Evolutionary conservation across 2,329 filamentous ascomycete species (phyloP), one percentile per base, ranked within the genome.

Genomic region (Colletotrichum sp.): DNA sequence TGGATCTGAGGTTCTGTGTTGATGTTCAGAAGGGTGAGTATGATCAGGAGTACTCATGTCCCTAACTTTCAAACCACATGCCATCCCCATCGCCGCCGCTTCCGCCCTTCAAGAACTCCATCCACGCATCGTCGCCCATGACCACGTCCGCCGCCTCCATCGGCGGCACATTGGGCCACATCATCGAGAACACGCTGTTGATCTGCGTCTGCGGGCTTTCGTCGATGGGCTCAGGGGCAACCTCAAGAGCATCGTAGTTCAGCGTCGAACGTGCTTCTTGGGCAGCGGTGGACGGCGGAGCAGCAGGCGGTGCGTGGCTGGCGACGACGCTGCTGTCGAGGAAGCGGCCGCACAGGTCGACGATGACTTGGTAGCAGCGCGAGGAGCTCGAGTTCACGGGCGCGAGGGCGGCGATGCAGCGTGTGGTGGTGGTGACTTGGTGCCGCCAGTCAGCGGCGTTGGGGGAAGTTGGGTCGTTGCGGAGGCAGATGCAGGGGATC

Each of bases 401-500:
- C 5, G 81, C 79, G 69, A 89, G 83, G 10, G 84, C 82, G 9
- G 82, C 80, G 34, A 87, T 83, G 3, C 84, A 83, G 2, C 81
- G 78, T 7, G 88, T 79, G 1, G 86, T 84, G 4, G 79, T 82
- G 5, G 78, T 79, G 52, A 89, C 84, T 73, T 89, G 87, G 3
- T 80, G 77, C 10, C 85, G 82, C 87, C 87, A 89, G 71, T 83
- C 83, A 2, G 79, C 55, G 9, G 85, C 85, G 12, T 83, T 78
- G 4, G 80, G 71, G 3, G 86, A 84, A 8, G 79, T 77, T 1
- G 87, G 86, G 7, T 86, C 81, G 69, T 87, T 88, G 8, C 87
- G 85, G 4, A 89, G 82, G 72, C 87, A 89, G 13, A 89, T 85
- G 62, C 84, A 86, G 2, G 87, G 88, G 12, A 89, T 89, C 18